phyloP scores from a whole-genome alignment of 495 filamentous ascomycete species.

The Aspergillus nidulans region DNA sequence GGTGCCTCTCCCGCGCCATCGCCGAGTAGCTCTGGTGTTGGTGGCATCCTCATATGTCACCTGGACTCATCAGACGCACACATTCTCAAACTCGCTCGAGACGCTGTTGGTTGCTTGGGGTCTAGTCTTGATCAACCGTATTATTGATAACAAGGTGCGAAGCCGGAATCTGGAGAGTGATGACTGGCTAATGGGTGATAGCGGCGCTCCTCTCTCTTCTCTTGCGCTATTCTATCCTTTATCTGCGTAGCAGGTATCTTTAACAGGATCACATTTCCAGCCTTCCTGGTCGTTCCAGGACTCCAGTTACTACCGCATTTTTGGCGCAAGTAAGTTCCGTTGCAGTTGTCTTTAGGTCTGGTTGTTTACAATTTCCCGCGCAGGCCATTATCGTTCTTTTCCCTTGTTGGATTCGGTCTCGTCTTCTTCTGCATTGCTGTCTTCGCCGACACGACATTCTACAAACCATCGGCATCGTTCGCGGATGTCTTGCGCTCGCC shows the following conservation, averaged over 20 bases:
- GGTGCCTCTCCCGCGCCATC: constrained; percentile 66
- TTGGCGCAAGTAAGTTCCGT: constrained; percentile 59
- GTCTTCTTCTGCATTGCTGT: constrained; percentile 68
- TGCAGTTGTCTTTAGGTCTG: not conserved
- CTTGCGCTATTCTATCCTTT: constrained; percentile 71
- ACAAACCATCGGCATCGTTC: constrained; percentile 52
- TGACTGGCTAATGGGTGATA: constrained; percentile 31
- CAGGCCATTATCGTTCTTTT: constrained; percentile 66
- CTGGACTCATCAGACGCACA: constrained; percentile 98
- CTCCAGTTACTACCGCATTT: constrained; percentile 82
- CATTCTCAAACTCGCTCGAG: constrained; percentile 96
- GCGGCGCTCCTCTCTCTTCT: constrained; percentile 69
- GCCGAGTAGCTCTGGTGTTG: constrained; percentile 67
- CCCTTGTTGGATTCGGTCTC: constrained; percentile 54
- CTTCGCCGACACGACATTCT: constrained; percentile 78
- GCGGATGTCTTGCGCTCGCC: constrained; percentile 53
- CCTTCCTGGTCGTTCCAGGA: constrained; percentile 77
- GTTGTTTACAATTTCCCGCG: constrained; percentile 10
- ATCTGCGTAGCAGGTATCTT: constrained; percentile 82
- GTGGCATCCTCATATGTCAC: constrained; percentile 96
- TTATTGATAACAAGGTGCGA: constrained; percentile 67
- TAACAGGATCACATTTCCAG: constrained; percentile 95
- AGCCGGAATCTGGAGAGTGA: not conserved
- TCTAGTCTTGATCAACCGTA: constrained; percentile 81
- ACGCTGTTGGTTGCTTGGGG: constrained; percentile 89